A percentile compares a stretch with the other conserved stretches of the same genome.
Conservation (phyloP, 2,329 filamentous ascomycete genomes). For the Aspergillus ruber region DNA sequence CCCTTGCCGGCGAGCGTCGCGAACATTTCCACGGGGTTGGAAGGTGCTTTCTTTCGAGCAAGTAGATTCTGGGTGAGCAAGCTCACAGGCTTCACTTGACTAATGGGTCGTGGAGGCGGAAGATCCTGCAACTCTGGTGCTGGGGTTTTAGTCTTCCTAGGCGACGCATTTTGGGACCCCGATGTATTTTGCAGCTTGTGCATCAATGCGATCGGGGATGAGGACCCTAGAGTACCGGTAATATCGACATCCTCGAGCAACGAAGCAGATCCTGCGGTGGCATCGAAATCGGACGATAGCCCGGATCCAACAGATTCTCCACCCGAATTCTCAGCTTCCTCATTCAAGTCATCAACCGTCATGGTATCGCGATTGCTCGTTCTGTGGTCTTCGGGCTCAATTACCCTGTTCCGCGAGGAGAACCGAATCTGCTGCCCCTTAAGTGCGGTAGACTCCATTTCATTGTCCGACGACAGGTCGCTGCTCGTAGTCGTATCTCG, state of each 20-base stretch:
- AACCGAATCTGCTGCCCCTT: constrained; percentile 49
- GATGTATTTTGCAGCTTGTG: constrained; percentile 31
- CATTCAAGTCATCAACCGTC: constrained; percentile 28
- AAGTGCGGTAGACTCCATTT: constrained; percentile 49
- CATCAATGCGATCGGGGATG: constrained; percentile 43
- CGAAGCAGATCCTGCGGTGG: constrained; percentile 51
- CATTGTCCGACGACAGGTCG: constrained; percentile 61
- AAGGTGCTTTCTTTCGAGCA: constrained; percentile 50
- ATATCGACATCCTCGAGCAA: constrained; percentile 48
- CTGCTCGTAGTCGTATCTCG: constrained; percentile 61
- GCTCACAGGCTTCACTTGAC: constrained; percentile 51
- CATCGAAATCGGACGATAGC: constrained; percentile 50
- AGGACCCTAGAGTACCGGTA: constrained; percentile 41
- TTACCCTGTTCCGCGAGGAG: constrained; percentile 30
- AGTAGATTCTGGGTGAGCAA: constrained; percentile 53
- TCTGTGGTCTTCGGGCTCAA: constrained; percentile 24
- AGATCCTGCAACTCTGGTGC: constrained; percentile 50
- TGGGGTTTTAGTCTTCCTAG: constrained; percentile 45
- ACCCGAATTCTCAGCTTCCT: constrained; percentile 42
- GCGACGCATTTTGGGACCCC: constrained; percentile 38
- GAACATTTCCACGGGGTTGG: constrained; percentile 57
- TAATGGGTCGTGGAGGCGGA: constrained; percentile 57
- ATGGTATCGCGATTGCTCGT: constrained; percentile 22
- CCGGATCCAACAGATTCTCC: constrained; percentile 44
- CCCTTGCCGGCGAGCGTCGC: constrained; percentile 55